Conservation (phyloP, 2,329 filamentous ascomycete species). For the Aspergillus sp. region DNA sequence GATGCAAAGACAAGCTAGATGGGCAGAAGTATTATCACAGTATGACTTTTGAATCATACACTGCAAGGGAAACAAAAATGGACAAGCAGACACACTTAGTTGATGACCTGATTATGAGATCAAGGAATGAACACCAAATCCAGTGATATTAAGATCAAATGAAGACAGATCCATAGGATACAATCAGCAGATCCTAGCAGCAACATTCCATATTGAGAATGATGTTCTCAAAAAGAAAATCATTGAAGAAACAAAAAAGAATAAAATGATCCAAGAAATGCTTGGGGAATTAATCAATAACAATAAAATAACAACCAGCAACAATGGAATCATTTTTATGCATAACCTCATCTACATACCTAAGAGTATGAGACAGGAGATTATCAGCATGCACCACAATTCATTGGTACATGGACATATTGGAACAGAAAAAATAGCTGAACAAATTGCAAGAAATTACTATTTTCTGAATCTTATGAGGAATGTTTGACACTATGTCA, state of each 20-base stretch:
- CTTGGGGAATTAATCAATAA: background rate
- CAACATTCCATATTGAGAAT: background rate
- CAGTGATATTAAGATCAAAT: too few relatives aligned
- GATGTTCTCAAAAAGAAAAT: background rate
- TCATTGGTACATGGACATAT: background rate
- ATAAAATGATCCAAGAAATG: background rate
- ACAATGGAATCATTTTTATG: background rate
- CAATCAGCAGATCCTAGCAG: background rate
- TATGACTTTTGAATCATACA: too few relatives aligned
- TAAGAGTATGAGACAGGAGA: background rate
- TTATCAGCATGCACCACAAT: background rate
- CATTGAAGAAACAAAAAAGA: too few relatives aligned
- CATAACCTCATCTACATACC: background rate
- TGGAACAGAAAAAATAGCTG: background rate
- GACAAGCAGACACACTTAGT: too few relatives aligned
- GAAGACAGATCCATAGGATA: too few relatives aligned
- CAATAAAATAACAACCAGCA: background rate
- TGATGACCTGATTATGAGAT: too few relatives aligned
- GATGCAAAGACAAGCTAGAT: too few relatives aligned
- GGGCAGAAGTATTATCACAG: too few relatives aligned
- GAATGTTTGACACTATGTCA: background rate
- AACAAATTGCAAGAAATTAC: background rate
- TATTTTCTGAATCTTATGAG: background rate
- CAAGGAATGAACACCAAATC: too few relatives aligned
- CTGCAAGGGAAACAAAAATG: too few relatives aligned